Percentiles rank a stretch among this genome's conserved stretches.
phyloP scores from a whole-genome alignment of 371 early-diverging fungal genomes.

The Rhizomucor pusillus region DNA sequence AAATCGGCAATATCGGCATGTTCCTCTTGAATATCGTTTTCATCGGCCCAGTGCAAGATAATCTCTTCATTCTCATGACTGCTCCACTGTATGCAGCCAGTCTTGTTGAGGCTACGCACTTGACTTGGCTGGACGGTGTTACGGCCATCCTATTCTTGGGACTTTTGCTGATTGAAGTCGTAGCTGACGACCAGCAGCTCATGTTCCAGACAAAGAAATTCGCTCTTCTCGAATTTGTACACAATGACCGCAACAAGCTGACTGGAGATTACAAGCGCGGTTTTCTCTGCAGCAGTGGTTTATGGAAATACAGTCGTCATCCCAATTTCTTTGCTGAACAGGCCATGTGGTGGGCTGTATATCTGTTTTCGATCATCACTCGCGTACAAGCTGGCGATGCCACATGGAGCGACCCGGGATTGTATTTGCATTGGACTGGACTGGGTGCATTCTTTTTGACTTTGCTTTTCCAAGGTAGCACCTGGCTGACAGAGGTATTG shows the following conservation, averaged over 20 bases:
- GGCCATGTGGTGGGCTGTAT: constrained; percentile 63
- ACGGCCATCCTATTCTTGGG: constrained; percentile 43
- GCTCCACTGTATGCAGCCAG: constrained; percentile 60
- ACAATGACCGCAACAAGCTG: constrained; percentile 22
- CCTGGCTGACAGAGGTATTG: constrained; percentile 72
- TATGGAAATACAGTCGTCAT: constrained; percentile 77
- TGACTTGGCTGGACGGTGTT: constrained; percentile 46
- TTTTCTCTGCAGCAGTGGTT: constrained; percentile 66
- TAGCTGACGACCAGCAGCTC: constrained; percentile 87
- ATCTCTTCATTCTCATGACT: constrained; percentile 61
- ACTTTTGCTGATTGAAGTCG: constrained; percentile 55
- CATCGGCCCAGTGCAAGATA: constrained; percentile 72
- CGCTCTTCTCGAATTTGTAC: constrained; percentile 26
- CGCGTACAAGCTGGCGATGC: constrained; percentile 10
- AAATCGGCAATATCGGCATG: constrained; percentile 53
- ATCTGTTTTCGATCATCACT: constrained; percentile 61
- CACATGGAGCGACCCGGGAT: constrained; percentile 3
- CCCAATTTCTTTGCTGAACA: constrained; percentile 85
- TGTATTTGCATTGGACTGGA: constrained; percentile 57
- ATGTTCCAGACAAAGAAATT: constrained; percentile 71
- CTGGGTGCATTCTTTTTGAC: constrained; percentile 59
- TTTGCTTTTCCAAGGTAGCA: constrained; percentile 71
- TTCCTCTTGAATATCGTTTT: constrained; percentile 72
- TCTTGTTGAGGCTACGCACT: constrained; percentile 6
- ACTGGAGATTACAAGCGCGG: constrained; percentile 56